phyloP scores from a whole-genome alignment of 345 rosid genomes.

The Rhodomyrtus tomentosa region DNA sequence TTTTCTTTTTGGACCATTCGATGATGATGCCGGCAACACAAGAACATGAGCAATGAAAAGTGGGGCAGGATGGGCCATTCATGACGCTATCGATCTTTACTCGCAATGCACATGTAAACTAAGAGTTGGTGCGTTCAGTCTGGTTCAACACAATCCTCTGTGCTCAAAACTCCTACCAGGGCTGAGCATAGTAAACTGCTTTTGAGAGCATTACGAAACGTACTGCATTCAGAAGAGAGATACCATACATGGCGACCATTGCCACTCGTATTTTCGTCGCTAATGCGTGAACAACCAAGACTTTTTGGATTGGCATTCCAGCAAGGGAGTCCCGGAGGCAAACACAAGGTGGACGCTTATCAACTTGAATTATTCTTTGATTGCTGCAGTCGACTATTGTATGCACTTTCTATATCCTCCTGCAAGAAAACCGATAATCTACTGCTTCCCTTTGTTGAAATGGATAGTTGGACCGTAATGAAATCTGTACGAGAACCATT shows the following conservation, averaged over 20 bases:
- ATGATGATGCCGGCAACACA: neutral
- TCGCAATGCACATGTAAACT: neutral
- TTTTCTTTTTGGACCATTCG: neutral
- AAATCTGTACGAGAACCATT: neutral
- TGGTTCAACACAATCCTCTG: neutral
- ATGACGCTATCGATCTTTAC: neutral
- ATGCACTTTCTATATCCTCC: constrained; percentile 66
- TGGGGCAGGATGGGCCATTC: neutral
- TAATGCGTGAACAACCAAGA: neutral
- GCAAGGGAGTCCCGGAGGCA: neutral
- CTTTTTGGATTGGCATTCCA: neutral
- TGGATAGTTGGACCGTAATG: neutral
- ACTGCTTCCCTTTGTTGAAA: neutral
- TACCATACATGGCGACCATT: neutral
- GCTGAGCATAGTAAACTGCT: neutral
- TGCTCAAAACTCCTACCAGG: neutral
- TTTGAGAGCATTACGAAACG: neutral
- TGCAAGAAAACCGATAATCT: constrained; percentile 13
- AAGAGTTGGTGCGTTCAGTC: neutral
- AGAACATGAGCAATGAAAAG: neutral
- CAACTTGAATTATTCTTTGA: constrained; percentile 52
- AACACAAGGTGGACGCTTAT: constrained; percentile 7
- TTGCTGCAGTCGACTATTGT: constrained; percentile 41
- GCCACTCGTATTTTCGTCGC: neutral
- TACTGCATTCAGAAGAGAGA: neutral